A percentile compares a stretch with the other conserved stretches of the same genome.
Evolutionary conservation across 306 rosid genomes (phyloP).

Genomic region (Cucumis hystrix): DNA sequence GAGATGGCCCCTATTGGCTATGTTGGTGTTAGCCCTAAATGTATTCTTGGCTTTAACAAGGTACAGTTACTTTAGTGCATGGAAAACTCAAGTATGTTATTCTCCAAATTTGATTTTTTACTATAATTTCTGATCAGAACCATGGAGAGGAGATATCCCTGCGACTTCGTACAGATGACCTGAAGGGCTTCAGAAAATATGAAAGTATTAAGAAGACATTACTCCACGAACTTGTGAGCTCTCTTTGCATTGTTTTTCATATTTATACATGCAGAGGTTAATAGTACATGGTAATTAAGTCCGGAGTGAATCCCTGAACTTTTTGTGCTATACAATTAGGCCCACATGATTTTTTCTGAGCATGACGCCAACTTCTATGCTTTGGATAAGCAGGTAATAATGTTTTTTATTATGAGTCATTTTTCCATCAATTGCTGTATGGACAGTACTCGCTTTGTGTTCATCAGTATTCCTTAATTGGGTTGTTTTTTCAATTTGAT

Average conservation of each 20-base stretch:
- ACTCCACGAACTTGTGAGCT: slow-evolving; percentile 89
- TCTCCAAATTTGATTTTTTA: neutral
- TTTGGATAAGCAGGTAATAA: slow-evolving; percentile 67
- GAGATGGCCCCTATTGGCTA: slow-evolving; percentile 97
- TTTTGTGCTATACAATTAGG: slow-evolving; percentile 28
- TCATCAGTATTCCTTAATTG: slow-evolving; percentile 2
- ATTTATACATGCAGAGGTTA: neutral
- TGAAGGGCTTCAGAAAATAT: slow-evolving; percentile 85
- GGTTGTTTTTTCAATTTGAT: slow-evolving; percentile 6
- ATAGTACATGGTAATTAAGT: neutral
- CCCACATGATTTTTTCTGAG: slow-evolving; percentile 77
- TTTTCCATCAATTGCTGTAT: neutral
- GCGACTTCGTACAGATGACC: slow-evolving; percentile 92
- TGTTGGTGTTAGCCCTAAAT: slow-evolving; percentile 88
- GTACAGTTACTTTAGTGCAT: slow-evolving; percentile 14
- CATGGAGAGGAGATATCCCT: slow-evolving; percentile 90
- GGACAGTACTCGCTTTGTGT: neutral
- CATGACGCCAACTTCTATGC: slow-evolving; percentile 79
- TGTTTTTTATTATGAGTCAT: neutral
- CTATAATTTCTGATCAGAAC: slow-evolving; percentile 30
- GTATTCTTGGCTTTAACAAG: slow-evolving; percentile 86
- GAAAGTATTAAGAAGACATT: slow-evolving; percentile 83
- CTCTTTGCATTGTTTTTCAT: neutral
- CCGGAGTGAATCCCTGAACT: slow-evolving; percentile 1
- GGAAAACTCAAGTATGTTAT: neutral